Evolutionary conservation across 768 basidiomycete species (phyloP).

Genomic region (Psilocybe subaeruginosa): DNA sequence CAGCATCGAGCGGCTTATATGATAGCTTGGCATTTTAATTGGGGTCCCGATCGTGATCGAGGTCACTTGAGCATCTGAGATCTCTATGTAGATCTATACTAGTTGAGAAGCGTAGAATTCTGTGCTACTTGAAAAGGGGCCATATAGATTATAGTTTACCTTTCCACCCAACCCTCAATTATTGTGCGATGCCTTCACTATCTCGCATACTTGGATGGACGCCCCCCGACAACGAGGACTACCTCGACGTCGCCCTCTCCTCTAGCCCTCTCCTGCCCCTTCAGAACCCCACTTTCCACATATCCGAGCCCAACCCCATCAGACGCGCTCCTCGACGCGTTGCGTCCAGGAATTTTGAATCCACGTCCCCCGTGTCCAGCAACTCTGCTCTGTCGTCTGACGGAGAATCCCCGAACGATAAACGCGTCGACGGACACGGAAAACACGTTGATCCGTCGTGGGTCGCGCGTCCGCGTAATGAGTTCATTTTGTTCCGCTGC

Average conservation of each 20-base stretch:
- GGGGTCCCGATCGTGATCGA: slow-evolving; percentile 19
- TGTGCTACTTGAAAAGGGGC: slow-evolving; percentile 16
- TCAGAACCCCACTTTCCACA: slow-evolving; percentile 26
- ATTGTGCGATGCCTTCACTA: slow-evolving; percentile 21
- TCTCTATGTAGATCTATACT: slow-evolving; percentile 16
- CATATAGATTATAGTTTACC: slow-evolving; percentile 6
- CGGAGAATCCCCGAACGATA: slow-evolving; percentile 16
- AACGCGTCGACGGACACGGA: slow-evolving; percentile 16
- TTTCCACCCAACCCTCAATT: slow-evolving; percentile 7
- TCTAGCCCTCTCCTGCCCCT: slow-evolving; percentile 17
- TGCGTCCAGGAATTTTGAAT: slow-evolving; percentile 14
- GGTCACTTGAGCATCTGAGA: slow-evolving; percentile 22
- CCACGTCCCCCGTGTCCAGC: slow-evolving; percentile 23
- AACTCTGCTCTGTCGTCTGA: slow-evolving; percentile 28
- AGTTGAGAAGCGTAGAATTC: slow-evolving; percentile 7
- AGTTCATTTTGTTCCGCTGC: slow-evolving; percentile 76
- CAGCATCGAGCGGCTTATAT: neutral
- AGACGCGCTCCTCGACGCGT: slow-evolving; percentile 9
- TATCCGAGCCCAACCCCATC: slow-evolving; percentile 23
- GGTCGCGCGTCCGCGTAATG: slow-evolving; percentile 70
- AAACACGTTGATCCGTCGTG: slow-evolving; percentile 51
- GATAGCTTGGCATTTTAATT: slow-evolving; percentile 17
- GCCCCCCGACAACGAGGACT: slow-evolving; percentile 30
- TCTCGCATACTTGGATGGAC: slow-evolving; percentile 35
- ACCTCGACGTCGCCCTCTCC: slow-evolving; percentile 25